These are phyloP conservation scores for Gracilaria gracilis DNA, from an alignment of 23 red algal species.

Conservation along the genomic window DNA sequence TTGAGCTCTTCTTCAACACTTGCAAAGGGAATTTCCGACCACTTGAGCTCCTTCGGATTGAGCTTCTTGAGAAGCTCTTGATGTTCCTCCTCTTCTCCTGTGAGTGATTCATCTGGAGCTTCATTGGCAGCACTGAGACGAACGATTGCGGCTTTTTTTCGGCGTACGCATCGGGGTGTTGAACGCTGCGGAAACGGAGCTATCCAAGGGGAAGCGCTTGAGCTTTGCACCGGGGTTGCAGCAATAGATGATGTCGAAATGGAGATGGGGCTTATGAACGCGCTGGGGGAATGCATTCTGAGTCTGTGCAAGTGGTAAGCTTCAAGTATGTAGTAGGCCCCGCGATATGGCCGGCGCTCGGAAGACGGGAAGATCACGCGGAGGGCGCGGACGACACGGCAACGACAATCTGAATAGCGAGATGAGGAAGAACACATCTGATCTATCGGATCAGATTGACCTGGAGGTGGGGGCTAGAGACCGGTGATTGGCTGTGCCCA, in stretches of 20 bases:
- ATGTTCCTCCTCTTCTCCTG: not conserved
- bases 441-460: too few species aligned
- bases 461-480: too few species aligned
- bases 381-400: too few species aligned
- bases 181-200: not conserved
- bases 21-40: conserved; percentile 63
- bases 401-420: too few species aligned
- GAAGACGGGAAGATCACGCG: not conserved
- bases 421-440: too few species aligned
- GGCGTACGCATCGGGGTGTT: not conserved
- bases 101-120: not conserved
- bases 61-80: not conserved
- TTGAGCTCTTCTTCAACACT: conserved; percentile 64
- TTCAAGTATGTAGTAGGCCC: too few species aligned
- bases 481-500: too few species aligned
- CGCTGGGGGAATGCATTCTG: not conserved
- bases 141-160: not conserved
- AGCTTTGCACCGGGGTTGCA: not conserved
- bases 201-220: not conserved
- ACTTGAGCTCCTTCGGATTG: conserved; percentile 39
- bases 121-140: not conserved
- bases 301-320: not conserved
- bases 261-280: not conserved
- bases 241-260: not conserved
- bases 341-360: not conserved